phyloP scores from a whole-genome alignment of 306 rosid genomes.

The Fragaria iinumae region DNA sequence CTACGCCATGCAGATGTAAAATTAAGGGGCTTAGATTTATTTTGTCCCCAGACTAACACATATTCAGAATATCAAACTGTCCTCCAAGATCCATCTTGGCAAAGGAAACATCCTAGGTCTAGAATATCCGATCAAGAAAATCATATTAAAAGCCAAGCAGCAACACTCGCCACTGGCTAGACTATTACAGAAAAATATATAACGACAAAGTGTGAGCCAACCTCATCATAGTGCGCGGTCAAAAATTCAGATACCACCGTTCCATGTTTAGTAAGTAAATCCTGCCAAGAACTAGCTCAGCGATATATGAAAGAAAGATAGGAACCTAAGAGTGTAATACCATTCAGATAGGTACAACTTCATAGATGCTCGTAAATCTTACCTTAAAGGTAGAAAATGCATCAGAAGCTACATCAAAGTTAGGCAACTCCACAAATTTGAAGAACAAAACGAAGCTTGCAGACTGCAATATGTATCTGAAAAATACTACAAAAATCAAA shows the following conservation, averaged over 20 bases:
- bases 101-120: constrained; percentile 20
- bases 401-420: constrained; percentile 90
- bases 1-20: constrained; percentile 21
- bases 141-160: constrained; percentile 22
- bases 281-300: constrained; percentile 53
- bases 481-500: constrained; percentile 45
- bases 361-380: constrained; percentile 20
- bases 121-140: constrained; percentile 26
- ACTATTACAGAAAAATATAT: constrained; percentile 26
- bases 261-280: constrained; percentile 82
- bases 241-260: constrained; percentile 69
- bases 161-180: constrained; percentile 18
- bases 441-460: constrained; percentile 89
- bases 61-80: constrained; percentile 22
- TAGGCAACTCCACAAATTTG: constrained; percentile 87
- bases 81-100: constrained; percentile 27
- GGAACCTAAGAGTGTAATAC: constrained; percentile 24
- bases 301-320: constrained; percentile 18
- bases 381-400: constrained; percentile 98
- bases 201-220: constrained; percentile 37
- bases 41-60: constrained; percentile 23
- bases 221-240: constrained; percentile 77
- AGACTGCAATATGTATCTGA: constrained; percentile 91
- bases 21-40: constrained; percentile 24
- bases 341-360: constrained; percentile 2